Conservation (phyloP, 106 monocot genomes). For the Dendrobium catenatum region DNA sequence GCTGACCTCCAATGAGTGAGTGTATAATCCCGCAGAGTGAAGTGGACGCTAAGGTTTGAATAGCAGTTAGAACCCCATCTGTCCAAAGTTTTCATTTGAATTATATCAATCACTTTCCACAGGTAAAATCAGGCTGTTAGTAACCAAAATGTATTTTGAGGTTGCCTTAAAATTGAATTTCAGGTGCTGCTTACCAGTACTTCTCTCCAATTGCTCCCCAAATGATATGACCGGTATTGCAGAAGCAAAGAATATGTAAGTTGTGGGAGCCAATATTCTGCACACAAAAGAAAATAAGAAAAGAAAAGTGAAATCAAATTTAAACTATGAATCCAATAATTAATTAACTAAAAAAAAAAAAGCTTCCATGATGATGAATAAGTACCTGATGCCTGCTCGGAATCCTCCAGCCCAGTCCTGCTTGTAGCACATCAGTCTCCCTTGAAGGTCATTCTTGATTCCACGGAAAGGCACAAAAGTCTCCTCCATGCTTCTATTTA, state of each 20-base stretch:
- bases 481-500: constrained; percentile 42
- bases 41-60: constrained; percentile 69
- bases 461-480: constrained; percentile 65
- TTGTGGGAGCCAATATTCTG: constrained; percentile 42
- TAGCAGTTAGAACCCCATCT: constrained; percentile 64
- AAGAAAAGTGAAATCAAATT: too few species aligned
- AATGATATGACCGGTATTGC: constrained; percentile 91
- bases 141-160: not conserved
- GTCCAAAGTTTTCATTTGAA: constrained; percentile 5
- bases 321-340: too few species aligned
- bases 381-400: constrained; percentile 55
- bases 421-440: constrained; percentile 60
- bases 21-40: constrained; percentile 61
- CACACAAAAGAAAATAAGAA: not conserved
- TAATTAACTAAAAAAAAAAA: too few species aligned
- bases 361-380: too few species aligned
- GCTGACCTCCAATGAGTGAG: constrained; percentile 59
- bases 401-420: constrained; percentile 73
- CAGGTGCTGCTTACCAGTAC: constrained; percentile 40
- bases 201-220: constrained; percentile 77
- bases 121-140: not conserved
- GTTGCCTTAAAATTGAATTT: too few species aligned
- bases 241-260: constrained; percentile 89
- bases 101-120: not conserved
- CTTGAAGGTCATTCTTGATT: constrained; percentile 62